A percentile compares a stretch with the other conserved stretches of the same genome.
phyloP scores from a whole-genome alignment of 257 asterid species.

The Gentiana macrophylla region DNA sequence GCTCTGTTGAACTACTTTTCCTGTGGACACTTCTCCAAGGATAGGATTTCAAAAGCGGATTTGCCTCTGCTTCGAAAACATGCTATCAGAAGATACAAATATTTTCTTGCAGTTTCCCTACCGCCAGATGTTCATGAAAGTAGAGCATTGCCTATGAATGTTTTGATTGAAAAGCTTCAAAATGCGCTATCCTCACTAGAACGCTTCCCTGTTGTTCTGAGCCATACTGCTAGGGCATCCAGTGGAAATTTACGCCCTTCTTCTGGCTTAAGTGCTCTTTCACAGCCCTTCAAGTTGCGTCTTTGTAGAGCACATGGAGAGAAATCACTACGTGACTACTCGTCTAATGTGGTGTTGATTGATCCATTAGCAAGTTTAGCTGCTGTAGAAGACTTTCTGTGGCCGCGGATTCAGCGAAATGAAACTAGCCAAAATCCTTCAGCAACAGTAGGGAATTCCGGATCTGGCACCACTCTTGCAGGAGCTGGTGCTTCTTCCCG shows the following conservation, averaged over 20 bases:
- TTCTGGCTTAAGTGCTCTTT: conserved; percentile 82
- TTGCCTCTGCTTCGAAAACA: conserved; percentile 67
- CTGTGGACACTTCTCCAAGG: conserved; percentile 79
- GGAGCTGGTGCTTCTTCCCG: conserved; percentile 47
- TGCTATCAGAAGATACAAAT: conserved; percentile 73
- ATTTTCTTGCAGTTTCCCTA: conserved; percentile 76
- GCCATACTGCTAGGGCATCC: conserved; percentile 74
- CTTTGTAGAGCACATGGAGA: conserved; percentile 96
- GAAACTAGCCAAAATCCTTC: conserved; percentile 66
- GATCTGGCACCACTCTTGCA: conserved; percentile 41
- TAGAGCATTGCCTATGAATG: conserved; percentile 52
- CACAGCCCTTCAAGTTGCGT: conserved; percentile 92
- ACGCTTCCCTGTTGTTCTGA: conserved; percentile 88
- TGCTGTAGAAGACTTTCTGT: conserved; percentile 87
- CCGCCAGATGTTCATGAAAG: conserved; percentile 40
- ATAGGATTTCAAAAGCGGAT: conserved; percentile 56
- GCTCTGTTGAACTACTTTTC: conserved; percentile 82
- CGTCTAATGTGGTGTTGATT: conserved; percentile 81
- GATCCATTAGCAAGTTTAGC: conserved; percentile 96
- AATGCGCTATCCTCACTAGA: conserved; percentile 85
- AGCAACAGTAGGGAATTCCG: conserved; percentile 48
- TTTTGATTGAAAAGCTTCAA: conserved; percentile 87
- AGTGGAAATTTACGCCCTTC: conserved; percentile 75
- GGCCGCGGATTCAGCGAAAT: conserved; percentile 81
- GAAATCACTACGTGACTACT: conserved; percentile 93